phyloP scores from a whole-genome alignment of 2,329 filamentous ascomycete species.

The Epichloe sp. region DNA sequence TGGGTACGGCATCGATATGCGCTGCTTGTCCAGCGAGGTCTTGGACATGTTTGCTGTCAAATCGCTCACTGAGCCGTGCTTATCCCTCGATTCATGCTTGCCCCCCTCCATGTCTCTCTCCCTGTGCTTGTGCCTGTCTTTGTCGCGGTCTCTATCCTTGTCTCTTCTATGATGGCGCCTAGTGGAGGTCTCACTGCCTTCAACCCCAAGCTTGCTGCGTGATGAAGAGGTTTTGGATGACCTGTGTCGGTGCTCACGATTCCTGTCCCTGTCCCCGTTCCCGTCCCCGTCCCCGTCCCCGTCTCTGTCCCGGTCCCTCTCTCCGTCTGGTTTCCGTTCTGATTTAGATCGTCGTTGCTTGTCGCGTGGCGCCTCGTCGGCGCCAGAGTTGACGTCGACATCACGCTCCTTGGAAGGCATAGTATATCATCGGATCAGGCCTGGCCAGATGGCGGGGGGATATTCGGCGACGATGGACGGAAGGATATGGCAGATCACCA shows the following conservation, averaged over 20 bases:
- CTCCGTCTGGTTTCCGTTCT: conserved; percentile 19
- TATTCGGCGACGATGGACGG: background rate
- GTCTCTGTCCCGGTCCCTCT: conserved; percentile 13
- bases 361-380: conserved; percentile 26
- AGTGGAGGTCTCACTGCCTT: conserved; percentile 26
- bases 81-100: conserved; percentile 16
- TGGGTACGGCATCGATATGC: conserved; percentile 57
- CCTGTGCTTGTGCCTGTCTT: conserved; percentile 21
- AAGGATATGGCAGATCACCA: background rate
- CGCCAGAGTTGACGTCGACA: conserved; percentile 21
- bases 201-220: conserved; percentile 26
- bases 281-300: conserved; percentile 12
- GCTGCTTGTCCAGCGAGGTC: conserved; percentile 27
- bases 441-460: background rate
- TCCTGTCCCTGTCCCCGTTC: conserved; percentile 8
- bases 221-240: conserved; percentile 29
- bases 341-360: conserved; percentile 26
- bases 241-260: conserved; percentile 23
- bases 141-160: conserved; percentile 17
- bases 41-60: conserved; percentile 34
- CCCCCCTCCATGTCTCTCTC: conserved; percentile 22
- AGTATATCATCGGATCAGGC: conserved; percentile 16
- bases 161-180: conserved; percentile 20
- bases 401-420: conserved; percentile 32
- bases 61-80: conserved; percentile 30